These are phyloP conservation scores for Suillus sp. DNA, from an alignment of 768 basidiomycete species.

Conservation along the genomic window DNA sequence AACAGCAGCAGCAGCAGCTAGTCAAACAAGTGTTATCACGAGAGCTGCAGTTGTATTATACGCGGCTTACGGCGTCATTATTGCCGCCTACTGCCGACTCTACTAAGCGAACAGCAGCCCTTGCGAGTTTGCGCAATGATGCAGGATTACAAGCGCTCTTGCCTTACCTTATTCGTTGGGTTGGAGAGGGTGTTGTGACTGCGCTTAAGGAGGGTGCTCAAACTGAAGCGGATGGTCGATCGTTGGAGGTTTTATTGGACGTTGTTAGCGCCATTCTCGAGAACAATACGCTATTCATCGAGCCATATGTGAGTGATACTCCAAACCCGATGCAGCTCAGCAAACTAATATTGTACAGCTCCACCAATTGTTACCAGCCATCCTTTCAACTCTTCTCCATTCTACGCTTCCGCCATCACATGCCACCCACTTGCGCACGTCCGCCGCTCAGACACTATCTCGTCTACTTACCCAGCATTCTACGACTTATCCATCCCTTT, in stretches of 20 bases:
- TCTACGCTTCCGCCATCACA: constrained; percentile 76
- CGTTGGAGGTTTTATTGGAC: constrained; percentile 81
- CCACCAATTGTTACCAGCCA: constrained; percentile 92
- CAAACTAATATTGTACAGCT: constrained; percentile 51
- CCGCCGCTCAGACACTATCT: constrained; percentile 83
- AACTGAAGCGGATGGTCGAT: constrained; percentile 64
- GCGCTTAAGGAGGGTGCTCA: constrained; percentile 53
- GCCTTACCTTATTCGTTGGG: constrained; percentile 94
- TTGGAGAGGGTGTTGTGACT: constrained; percentile 81
- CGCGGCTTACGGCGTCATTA: constrained; percentile 82
- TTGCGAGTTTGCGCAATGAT: constrained; percentile 86
- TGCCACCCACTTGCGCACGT: constrained; percentile 71
- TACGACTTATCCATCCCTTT: constrained; percentile 86
- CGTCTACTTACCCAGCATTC: constrained; percentile 80
- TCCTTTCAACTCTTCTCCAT: constrained; percentile 89
- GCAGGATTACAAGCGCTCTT: constrained; percentile 90
- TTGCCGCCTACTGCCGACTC: constrained; percentile 66
- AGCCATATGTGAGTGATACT: constrained; percentile 82
- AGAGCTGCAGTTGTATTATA: constrained; percentile 94
- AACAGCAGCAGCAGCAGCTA: constrained; percentile 67
- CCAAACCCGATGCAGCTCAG: neutral
- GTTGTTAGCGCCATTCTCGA: constrained; percentile 83
- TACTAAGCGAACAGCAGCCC: constrained; percentile 81
- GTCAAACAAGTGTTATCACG: constrained; percentile 92
- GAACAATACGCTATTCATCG: constrained; percentile 88